A percentile compares a stretch with the other conserved stretches of the same genome.
Conservation (phyloP, 352 stramenopile genomes). For the Globisporangium parvum region DNA sequence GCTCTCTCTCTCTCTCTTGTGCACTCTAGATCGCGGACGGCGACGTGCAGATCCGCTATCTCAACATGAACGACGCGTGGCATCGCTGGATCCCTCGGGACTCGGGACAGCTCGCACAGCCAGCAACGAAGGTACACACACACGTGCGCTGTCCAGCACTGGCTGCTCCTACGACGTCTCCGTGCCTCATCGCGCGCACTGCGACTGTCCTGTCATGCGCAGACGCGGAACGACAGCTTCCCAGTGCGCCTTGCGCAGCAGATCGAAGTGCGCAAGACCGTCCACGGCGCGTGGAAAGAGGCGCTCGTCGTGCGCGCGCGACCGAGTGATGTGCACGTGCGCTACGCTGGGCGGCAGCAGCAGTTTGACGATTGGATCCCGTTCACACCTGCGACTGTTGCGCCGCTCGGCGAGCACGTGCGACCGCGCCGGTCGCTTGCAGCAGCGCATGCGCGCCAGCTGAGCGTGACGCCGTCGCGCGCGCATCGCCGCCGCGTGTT, state of each 20-base stretch:
- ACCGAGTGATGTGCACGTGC: constrained; percentile 46
- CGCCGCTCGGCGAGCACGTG: constrained; percentile 56
- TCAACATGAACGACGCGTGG: constrained; percentile 83
- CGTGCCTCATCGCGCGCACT: background rate
- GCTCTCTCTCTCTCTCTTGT: background rate
- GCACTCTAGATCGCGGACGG: constrained; percentile 38
- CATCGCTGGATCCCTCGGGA: constrained; percentile 57
- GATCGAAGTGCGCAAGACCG: constrained; percentile 52
- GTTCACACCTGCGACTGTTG: constrained; percentile 49
- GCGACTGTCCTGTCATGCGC: background rate
- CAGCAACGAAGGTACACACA: constrained; percentile 43
- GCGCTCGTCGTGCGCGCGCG: constrained; percentile 45
- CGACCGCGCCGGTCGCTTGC: constrained; percentile 12
- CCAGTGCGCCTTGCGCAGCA: constrained; percentile 60
- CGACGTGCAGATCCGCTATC: constrained; percentile 61
- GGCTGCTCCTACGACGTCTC: background rate
- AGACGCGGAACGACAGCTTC: constrained; percentile 51
- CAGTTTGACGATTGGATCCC: constrained; percentile 72
- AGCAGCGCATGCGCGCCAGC: constrained; percentile 39
- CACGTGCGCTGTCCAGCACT: no score
- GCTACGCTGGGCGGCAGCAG: constrained; percentile 54
- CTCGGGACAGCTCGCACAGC: constrained; percentile 50
- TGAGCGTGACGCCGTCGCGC: constrained; percentile 30
- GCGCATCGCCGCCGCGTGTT: constrained; percentile 45
- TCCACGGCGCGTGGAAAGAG: constrained; percentile 53